phyloP scores from a whole-genome alignment of 2,329 filamentous ascomycete species.

The Penicillium sp. region DNA sequence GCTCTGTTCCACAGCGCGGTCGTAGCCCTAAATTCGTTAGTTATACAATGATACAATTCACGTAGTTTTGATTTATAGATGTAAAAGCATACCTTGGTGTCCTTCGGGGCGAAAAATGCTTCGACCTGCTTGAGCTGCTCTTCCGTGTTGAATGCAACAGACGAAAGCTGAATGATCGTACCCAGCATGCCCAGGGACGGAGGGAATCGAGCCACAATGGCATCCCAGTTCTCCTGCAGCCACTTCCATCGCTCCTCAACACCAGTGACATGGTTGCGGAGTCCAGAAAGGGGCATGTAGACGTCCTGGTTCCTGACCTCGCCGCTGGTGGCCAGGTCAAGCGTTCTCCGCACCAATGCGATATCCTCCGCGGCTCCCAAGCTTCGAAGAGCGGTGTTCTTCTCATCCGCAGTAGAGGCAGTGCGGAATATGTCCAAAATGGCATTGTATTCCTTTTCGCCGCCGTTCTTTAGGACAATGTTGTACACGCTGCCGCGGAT shows the following conservation, averaged over 20 bases:
- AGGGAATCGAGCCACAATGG: conserved; percentile 73
- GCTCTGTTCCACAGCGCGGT: conserved; percentile 85
- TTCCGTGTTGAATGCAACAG: conserved; percentile 71
- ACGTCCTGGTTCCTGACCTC: conserved; percentile 94
- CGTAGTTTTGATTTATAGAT: too few species aligned
- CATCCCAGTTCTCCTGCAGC: conserved; percentile 86
- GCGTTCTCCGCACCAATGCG: conserved; percentile 74
- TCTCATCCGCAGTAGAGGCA: conserved; percentile 77
- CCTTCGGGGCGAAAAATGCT: conserved; percentile 75
- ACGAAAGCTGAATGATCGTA: conserved; percentile 76
- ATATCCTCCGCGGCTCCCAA: conserved; percentile 75
- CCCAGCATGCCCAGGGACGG: conserved; percentile 84
- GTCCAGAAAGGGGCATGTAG: conserved; percentile 77
- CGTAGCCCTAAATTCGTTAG: conserved; percentile 70
- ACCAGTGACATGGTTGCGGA: conserved; percentile 72
- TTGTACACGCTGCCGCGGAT: conserved; percentile 81
- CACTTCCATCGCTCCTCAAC: conserved; percentile 77
- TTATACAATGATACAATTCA: too few species aligned
- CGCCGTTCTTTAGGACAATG: conserved; percentile 78
- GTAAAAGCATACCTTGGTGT: conserved; percentile 61
- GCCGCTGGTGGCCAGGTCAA: conserved; percentile 68
- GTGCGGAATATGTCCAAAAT: conserved; percentile 71
- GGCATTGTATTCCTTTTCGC: conserved; percentile 78
- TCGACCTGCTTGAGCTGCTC: conserved; percentile 73
- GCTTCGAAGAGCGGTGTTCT: conserved; percentile 81